These are phyloP conservation scores for Candida insectorum DNA, from an alignment of 805 yeast species.

Conservation along the genomic window DNA sequence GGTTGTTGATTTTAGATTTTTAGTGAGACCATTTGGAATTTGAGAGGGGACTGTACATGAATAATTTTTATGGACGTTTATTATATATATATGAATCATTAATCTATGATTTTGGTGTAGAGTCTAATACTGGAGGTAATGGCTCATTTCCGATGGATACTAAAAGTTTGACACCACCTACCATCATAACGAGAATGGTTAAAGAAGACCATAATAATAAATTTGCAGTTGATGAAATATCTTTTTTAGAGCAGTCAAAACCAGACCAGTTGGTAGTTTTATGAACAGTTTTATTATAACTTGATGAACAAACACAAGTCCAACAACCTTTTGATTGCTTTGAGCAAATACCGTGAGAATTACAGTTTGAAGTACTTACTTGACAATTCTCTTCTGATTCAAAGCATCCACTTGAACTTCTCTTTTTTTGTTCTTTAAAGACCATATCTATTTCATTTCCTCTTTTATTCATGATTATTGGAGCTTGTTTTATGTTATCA, in stretches of 20 bases:
- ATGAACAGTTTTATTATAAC: constrained; percentile 36
- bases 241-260: constrained; percentile 61
- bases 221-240: constrained; percentile 63
- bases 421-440: constrained; percentile 7
- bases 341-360: constrained; percentile 52
- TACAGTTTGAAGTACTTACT: constrained; percentile 46
- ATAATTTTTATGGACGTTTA: too few relatives aligned
- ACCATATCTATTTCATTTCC: constrained; percentile 17
- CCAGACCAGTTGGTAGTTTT: constrained; percentile 57
- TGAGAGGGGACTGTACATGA: too few relatives aligned
- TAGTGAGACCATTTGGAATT: too few relatives aligned
- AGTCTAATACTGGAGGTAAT: constrained; percentile 66
- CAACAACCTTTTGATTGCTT: constrained; percentile 37
- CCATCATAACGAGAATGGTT: constrained; percentile 43
- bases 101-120: constrained; percentile 39
- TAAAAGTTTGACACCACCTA: constrained; percentile 53
- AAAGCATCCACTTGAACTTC: constrained; percentile 25
- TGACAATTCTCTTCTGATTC: constrained; percentile 46
- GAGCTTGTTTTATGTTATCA: constrained; percentile 12
- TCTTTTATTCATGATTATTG: too few relatives aligned
- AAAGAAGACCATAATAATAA: constrained; percentile 66
- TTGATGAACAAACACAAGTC: constrained; percentile 49
- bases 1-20: too few relatives aligned
- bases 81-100: not conserved
- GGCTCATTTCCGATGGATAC: constrained; percentile 54